These are phyloP conservation scores for Rosellinia necatrix DNA, from an alignment of 2,329 filamentous ascomycete species.

Conservation along the genomic window DNA sequence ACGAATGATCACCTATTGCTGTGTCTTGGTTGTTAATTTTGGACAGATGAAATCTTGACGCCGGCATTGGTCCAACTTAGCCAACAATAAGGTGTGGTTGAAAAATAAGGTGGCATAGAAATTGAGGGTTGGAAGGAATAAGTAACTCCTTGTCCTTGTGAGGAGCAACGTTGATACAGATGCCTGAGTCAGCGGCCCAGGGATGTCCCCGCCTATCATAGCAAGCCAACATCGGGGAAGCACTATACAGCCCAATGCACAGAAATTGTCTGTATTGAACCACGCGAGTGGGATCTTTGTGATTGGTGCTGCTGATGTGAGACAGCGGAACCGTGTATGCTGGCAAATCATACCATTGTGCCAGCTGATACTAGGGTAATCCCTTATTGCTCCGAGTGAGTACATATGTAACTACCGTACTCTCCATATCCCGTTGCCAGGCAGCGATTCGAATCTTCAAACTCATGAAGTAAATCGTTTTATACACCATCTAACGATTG, in stretches of 20 bases:
- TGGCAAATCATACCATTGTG: slow-evolving; percentile 2
- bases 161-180: background rate
- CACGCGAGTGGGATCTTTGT: slow-evolving; percentile 5
- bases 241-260: slow-evolving; percentile 6
- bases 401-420: too few relatives aligned
- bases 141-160: background rate
- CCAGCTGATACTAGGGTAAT: background rate
- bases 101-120: background rate
- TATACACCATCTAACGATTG: too few relatives aligned
- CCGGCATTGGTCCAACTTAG: background rate
- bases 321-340: slow-evolving; percentile 13
- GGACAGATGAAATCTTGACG: background rate
- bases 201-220: background rate
- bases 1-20: background rate
- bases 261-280: slow-evolving; percentile 11
- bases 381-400: too few relatives aligned
- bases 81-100: background rate
- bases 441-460: too few relatives aligned
- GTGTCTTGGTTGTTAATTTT: background rate
- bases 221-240: slow-evolving; percentile 3
- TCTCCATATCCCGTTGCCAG: too few relatives aligned
- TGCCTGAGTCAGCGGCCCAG: background rate
- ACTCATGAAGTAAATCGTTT: too few relatives aligned
- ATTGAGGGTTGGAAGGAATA: background rate
- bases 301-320: slow-evolving; percentile 21